phyloP scores from a whole-genome alignment of 805 yeast genomes.

The Pichia cephalocereana region DNA sequence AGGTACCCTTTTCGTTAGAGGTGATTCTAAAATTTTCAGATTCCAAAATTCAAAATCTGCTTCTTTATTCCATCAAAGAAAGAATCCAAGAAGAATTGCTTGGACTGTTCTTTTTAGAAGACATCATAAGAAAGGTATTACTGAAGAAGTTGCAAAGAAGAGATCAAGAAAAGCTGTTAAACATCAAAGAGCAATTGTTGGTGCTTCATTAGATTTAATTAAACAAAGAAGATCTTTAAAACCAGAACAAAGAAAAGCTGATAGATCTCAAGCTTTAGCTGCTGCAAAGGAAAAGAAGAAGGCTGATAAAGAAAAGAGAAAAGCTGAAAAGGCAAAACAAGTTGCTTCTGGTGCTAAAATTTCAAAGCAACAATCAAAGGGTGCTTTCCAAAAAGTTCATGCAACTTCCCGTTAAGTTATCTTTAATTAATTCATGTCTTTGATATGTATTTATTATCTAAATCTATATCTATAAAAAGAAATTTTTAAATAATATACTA shows the following conservation, averaged over 20 bases:
- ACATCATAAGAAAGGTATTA: constrained; percentile 99
- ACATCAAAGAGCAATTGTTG: constrained; percentile 98
- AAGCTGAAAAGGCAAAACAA: constrained; percentile 81
- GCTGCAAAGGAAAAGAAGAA: constrained; percentile 84
- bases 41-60: constrained; percentile 97
- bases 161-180: constrained; percentile 95
- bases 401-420: constrained; percentile 86
- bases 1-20: constrained; percentile 98
- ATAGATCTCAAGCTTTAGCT: constrained; percentile 83
- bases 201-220: constrained; percentile 98
- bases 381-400: constrained; percentile 95
- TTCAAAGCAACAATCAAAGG: constrained; percentile 95
- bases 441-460: neutral
- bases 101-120: constrained; percentile 99
- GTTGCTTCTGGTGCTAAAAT: constrained; percentile 74
- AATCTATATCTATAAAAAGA: neutral
- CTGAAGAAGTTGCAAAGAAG: constrained; percentile 97
- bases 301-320: constrained; percentile 89
- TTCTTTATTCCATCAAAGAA: constrained; percentile 98
- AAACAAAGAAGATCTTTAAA: constrained; percentile 94
- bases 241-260: constrained; percentile 97
- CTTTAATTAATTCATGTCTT: neutral
- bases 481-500: neutral
- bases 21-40: constrained; percentile 99
- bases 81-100: constrained; percentile 99